Conservation (phyloP, 225 moss, liverwort and hornwort species). For the Anthoceros angustus region DNA sequence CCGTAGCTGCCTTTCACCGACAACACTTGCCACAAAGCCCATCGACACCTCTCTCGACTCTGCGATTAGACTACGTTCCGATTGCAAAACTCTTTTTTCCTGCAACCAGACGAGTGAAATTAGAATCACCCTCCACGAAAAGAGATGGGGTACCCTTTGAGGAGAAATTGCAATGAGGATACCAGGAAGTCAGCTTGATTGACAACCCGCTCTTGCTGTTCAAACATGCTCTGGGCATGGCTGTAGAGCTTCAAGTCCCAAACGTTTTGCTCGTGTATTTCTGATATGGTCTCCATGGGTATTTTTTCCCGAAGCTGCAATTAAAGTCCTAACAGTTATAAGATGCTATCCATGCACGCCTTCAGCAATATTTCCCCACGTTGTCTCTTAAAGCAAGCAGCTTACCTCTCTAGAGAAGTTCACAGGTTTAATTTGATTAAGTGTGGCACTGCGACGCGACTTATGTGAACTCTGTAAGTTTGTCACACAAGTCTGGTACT, state of each 20-base stretch:
- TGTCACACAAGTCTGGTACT: conserved; percentile 33
- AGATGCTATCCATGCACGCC: not conserved
- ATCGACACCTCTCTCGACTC: not conserved
- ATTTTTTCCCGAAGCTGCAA: not conserved
- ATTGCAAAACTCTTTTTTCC: not conserved
- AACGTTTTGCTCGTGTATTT: not conserved
- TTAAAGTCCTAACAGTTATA: not conserved
- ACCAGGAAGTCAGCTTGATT: not conserved
- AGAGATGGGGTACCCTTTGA: no score
- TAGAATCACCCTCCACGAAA: not conserved
- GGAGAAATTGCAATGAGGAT: not conserved
- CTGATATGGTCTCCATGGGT: not conserved
- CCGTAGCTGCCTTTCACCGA: not conserved
- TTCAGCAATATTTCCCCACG: not conserved
- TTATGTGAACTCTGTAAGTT: conserved; percentile 32
- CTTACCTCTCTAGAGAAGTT: conserved; percentile 35
- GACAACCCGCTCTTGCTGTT: not conserved
- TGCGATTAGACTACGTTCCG: not conserved
- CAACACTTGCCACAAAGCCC: not conserved
- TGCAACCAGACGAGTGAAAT: not conserved
- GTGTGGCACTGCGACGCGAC: conserved; percentile 29
- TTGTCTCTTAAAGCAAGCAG: not conserved
- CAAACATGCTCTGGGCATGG: not conserved
- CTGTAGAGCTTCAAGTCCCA: not conserved
- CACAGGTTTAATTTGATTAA: conserved; percentile 43